Evolutionary conservation across 345 rosid genomes (phyloP).

Genomic region (Reutealis trisperma): DNA sequence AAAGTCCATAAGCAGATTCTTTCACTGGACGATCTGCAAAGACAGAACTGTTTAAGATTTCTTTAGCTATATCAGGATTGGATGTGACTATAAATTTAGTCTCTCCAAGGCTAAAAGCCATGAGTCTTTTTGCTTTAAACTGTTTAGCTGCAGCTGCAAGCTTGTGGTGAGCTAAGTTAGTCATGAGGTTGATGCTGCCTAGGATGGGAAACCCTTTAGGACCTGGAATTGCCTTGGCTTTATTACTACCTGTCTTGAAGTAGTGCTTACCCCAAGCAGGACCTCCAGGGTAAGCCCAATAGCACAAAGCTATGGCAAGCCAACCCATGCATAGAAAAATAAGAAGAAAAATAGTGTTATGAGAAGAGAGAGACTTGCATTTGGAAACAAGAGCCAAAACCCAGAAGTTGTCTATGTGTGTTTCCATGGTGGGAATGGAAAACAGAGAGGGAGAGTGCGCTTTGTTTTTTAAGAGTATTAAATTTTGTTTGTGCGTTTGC

Average conservation of each 20-base stretch:
- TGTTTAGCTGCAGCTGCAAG: conserved; percentile 38
- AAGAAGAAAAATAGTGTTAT: conserved; percentile 20
- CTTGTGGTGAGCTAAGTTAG: conserved; percentile 52
- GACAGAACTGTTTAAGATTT: conserved; percentile 47
- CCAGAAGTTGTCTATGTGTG: conserved; percentile 39
- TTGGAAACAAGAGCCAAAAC: conserved; percentile 38
- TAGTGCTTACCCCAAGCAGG: conserved; percentile 53
- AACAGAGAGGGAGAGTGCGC: background rate
- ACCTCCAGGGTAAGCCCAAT: conserved; percentile 51
- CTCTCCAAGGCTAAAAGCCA: conserved; percentile 58
- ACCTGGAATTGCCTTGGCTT: conserved; percentile 36
- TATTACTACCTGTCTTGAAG: background rate
- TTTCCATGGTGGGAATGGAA: conserved; percentile 33
- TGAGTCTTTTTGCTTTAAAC: conserved; percentile 39
- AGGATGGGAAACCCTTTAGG: conserved; percentile 49
- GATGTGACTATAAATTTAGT: conserved; percentile 40
- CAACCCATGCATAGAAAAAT: conserved; percentile 26
- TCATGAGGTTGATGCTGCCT: conserved; percentile 55
- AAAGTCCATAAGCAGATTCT: conserved; percentile 49
- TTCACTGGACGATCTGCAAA: conserved; percentile 59
- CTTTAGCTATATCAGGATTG: conserved; percentile 53
- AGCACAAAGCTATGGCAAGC: conserved; percentile 30
- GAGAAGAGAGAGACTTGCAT: conserved; percentile 29
- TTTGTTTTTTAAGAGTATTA: background rate
- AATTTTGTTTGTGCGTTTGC: background rate